These are phyloP conservation scores for Bryoerythrophyllum caledonicum DNA, from an alignment of 225 moss, liverwort and hornwort species.

Conservation along the genomic window DNA sequence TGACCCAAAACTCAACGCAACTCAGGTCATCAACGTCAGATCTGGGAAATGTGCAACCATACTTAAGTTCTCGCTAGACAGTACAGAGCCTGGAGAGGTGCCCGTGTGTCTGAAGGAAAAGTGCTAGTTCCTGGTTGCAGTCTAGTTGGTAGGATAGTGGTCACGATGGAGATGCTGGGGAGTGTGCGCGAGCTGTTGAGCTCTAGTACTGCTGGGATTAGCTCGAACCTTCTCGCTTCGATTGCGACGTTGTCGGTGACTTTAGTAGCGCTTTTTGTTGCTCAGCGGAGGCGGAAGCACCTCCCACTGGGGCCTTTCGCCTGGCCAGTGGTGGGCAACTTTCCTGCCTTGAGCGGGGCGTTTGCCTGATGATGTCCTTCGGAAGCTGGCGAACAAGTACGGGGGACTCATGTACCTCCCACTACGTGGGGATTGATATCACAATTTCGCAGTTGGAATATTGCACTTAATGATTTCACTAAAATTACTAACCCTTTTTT, in stretches of 20 bases:
- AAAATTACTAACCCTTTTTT: background rate
- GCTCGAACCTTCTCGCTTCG: background rate
- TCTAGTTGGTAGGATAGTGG: background rate
- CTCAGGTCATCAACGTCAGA: background rate
- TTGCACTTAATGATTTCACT: background rate
- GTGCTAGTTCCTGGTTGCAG: background rate
- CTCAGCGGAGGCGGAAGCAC: background rate
- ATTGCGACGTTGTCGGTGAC: background rate
- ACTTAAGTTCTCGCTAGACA: background rate
- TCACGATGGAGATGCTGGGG: background rate
- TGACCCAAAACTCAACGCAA: background rate
- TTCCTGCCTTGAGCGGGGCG: conserved; percentile 23
- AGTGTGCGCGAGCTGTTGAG: background rate
- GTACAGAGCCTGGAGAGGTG: too few relatives aligned
- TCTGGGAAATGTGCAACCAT: too few relatives aligned
- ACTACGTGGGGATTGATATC: conserved; percentile 1
- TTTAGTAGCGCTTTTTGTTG: background rate
- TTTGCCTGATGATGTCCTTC: conserved; percentile 19
- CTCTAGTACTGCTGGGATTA: background rate
- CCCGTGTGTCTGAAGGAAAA: background rate
- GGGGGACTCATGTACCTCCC: conserved; percentile 40
- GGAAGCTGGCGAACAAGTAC: conserved; percentile 25
- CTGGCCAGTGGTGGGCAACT: conserved; percentile 36
- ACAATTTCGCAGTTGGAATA: too few relatives aligned
- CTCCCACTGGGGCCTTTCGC: conserved; percentile 27